Percentiles rank a stretch among this genome's conserved stretches.
These are phyloP conservation scores for Mycosphaerella sp. DNA, from an alignment of 2,329 filamentous ascomycete genomes.

Conservation along the genomic window DNA sequence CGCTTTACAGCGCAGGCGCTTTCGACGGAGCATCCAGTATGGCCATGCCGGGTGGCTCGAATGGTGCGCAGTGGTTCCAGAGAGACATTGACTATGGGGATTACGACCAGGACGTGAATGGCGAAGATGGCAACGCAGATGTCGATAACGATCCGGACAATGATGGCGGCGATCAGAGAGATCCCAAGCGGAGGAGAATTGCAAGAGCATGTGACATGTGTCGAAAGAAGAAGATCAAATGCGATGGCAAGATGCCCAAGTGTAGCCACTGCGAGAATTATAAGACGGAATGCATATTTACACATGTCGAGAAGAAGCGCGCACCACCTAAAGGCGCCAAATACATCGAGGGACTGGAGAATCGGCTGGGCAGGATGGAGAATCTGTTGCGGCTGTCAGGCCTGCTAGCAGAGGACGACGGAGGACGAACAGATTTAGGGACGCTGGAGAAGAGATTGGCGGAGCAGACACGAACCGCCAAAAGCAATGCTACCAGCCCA, in stretches of 20 bases:
- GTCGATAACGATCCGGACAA: constrained; percentile 23
- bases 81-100: constrained; percentile 20
- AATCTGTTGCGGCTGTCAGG: constrained; percentile 80
- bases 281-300: constrained; percentile 96
- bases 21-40: constrained; percentile 12
- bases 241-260: constrained; percentile 88
- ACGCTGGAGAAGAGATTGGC: constrained; percentile 71
- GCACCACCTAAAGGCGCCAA: constrained; percentile 96
- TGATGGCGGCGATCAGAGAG: constrained; percentile 37
- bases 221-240: constrained; percentile 93
- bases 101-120: constrained; percentile 22
- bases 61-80: constrained; percentile 18
- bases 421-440: constrained; percentile 77
- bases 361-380: constrained; percentile 92
- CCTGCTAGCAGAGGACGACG: constrained; percentile 76
- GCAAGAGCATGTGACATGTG: constrained; percentile 94
- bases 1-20: constrained; percentile 5
- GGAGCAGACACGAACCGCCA: constrained; percentile 39
- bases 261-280: constrained; percentile 97
- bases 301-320: constrained; percentile 97
- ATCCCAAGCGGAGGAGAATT: constrained; percentile 83
- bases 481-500: constrained; percentile 32
- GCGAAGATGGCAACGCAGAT: constrained; percentile 25
- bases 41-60: constrained; percentile 5
- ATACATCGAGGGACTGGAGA: constrained; percentile 95